phyloP scores from a whole-genome alignment of 2,329 filamentous ascomycete species.

The Didymella glomerata region DNA sequence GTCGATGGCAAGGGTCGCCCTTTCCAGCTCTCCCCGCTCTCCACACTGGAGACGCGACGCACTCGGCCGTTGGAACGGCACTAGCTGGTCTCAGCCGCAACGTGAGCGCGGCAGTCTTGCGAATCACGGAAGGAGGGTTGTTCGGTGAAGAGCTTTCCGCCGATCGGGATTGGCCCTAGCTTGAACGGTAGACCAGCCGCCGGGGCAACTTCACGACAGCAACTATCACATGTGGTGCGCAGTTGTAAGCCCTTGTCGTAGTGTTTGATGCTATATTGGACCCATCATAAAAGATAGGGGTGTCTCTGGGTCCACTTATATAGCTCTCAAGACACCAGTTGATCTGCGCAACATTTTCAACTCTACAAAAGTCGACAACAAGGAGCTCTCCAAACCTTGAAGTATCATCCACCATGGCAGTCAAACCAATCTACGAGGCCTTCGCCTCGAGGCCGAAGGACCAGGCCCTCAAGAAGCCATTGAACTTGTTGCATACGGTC shows the following conservation, averaged over 20 bases:
- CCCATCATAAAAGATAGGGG: slow-evolving; percentile 1
- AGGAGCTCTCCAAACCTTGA: not conserved
- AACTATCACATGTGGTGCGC: not conserved
- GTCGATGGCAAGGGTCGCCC: not conserved
- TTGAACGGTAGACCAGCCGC: not conserved
- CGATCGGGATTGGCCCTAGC: not conserved
- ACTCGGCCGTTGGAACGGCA: not conserved
- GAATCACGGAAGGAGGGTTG: not conserved
- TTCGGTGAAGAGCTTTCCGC: slow-evolving; percentile 1
- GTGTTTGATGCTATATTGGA: not conserved
- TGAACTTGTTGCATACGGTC: slow-evolving; percentile 1
- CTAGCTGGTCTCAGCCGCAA: not conserved
- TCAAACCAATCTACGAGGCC: slow-evolving; percentile 2
- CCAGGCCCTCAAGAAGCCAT: not conserved
- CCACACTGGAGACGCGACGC: not conserved
- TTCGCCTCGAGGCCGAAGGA: slow-evolving; percentile 7
- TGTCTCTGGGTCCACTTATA: slow-evolving; percentile 1
- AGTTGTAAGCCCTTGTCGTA: not conserved
- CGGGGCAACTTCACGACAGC: not conserved
- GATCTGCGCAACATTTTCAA: slow-evolving; percentile 2
- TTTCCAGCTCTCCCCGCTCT: not conserved
- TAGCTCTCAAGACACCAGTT: slow-evolving; percentile 4
- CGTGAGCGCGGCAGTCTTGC: not conserved
- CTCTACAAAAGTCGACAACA: not conserved
- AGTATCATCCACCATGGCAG: not conserved